Evolutionary conservation across 2,329 filamentous ascomycete species (phyloP).

Genomic region (Zymoseptoria tritici): DNA sequence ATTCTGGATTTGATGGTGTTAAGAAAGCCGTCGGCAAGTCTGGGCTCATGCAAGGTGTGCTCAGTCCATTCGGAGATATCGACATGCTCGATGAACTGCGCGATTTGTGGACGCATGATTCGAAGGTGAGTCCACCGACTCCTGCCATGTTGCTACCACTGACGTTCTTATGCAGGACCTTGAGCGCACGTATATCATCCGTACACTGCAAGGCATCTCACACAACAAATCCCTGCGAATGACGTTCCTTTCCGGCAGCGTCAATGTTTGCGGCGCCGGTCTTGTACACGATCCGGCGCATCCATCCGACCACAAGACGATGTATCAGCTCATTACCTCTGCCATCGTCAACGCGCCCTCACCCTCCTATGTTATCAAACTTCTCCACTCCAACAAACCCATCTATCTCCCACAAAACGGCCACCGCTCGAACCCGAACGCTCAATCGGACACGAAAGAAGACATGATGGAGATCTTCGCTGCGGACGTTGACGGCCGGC

Average conservation of each 20-base stretch:
- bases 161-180: slow-evolving; percentile 55
- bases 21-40: slow-evolving; percentile 96
- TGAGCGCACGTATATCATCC: slow-evolving; percentile 90
- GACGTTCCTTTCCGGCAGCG: slow-evolving; percentile 90
- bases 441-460: slow-evolving; percentile 87
- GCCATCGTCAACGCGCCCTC: slow-evolving; percentile 87
- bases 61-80: slow-evolving; percentile 94
- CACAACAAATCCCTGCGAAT: slow-evolving; percentile 94
- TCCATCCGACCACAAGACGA: slow-evolving; percentile 92
- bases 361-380: slow-evolving; percentile 76
- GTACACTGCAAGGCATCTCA: slow-evolving; percentile 88
- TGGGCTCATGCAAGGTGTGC: slow-evolving; percentile 88
- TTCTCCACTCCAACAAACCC: slow-evolving; percentile 90
- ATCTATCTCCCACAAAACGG: slow-evolving; percentile 89
- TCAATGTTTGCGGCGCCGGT: slow-evolving; percentile 85
- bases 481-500: slow-evolving; percentile 76
- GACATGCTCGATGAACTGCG: slow-evolving; percentile 89
- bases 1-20: slow-evolving; percentile 85
- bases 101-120: slow-evolving; percentile 97
- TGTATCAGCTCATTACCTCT: slow-evolving; percentile 96
- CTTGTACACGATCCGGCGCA: slow-evolving; percentile 89
- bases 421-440: slow-evolving; percentile 48
- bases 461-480: slow-evolving; percentile 99
- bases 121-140: slow-evolving; percentile 52
- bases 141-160: background rate